Evolutionary conservation across 208 protist species (phyloP).

Genomic region (Trypanosoma rangeli): DNA sequence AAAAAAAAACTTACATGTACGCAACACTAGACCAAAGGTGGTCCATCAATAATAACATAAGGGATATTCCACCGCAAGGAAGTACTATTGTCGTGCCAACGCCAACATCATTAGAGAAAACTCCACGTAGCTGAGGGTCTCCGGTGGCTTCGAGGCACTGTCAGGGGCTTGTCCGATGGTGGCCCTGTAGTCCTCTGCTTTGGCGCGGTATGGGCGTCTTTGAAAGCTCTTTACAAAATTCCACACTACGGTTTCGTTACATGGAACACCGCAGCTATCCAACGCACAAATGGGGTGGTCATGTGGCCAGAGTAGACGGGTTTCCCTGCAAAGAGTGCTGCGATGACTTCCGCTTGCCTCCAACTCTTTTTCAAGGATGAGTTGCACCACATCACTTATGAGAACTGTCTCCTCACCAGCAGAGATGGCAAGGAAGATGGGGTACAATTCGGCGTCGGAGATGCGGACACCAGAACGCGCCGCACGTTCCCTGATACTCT

Average conservation of each 20-base stretch:
- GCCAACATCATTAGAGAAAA: slow-evolving; percentile 89
- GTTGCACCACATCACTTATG: slow-evolving; percentile 38
- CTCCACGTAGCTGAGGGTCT: slow-evolving; percentile 75
- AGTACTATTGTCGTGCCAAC: slow-evolving; percentile 56
- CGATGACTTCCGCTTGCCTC: slow-evolving; percentile 13
- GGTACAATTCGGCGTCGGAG: slow-evolving; percentile 33
- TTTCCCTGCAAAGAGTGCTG: slow-evolving; percentile 11
- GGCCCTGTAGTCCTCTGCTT: slow-evolving; percentile 9
- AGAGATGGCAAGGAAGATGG: slow-evolving; percentile 49
- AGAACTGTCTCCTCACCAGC: slow-evolving; percentile 31
- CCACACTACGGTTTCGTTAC: slow-evolving; percentile 35
- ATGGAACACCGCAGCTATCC: slow-evolving; percentile 80
- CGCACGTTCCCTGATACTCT: slow-evolving; percentile 26
- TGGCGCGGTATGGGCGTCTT: slow-evolving; percentile 33
- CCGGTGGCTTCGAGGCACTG: neutral
- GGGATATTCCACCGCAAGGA: neutral
- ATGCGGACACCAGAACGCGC: slow-evolving; percentile 31
- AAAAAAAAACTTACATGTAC: neutral
- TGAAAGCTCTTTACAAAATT: slow-evolving; percentile 69
- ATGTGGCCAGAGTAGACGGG: slow-evolving; percentile 39
- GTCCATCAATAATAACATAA: slow-evolving; percentile 8
- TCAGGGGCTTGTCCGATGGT: neutral
- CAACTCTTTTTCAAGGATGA: slow-evolving; percentile 47
- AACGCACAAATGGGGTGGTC: slow-evolving; percentile 64
- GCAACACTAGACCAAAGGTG: neutral